Conservation (phyloP, 1,284 basidiomycete species). For the Termitomyces sp. region DNA sequence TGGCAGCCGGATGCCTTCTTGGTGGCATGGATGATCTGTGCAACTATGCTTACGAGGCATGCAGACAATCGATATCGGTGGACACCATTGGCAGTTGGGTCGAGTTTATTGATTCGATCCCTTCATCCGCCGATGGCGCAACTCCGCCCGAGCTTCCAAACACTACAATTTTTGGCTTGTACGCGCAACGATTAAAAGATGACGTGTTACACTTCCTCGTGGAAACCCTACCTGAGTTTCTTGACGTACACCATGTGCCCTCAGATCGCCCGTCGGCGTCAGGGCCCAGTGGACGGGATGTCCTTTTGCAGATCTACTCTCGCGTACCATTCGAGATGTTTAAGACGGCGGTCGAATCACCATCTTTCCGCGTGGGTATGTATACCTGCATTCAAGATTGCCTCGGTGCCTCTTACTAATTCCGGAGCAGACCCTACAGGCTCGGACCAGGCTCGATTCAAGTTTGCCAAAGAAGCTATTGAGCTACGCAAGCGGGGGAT, state of each 20-base stretch:
- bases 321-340: slow-evolving; percentile 77
- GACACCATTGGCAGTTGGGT: slow-evolving; percentile 74
- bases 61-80: slow-evolving; percentile 67
- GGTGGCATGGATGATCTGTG: slow-evolving; percentile 83
- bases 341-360: slow-evolving; percentile 72
- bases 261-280: slow-evolving; percentile 33
- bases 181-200: slow-evolving; percentile 62
- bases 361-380: slow-evolving; percentile 72
- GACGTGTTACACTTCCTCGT: slow-evolving; percentile 76
- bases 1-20: slow-evolving; percentile 77
- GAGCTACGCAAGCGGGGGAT: slow-evolving; percentile 70
- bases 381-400: slow-evolving; percentile 14
- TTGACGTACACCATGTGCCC: slow-evolving; percentile 44
- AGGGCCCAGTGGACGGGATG: slow-evolving; percentile 50
- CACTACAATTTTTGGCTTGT: slow-evolving; percentile 65
- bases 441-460: slow-evolving; percentile 80
- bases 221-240: slow-evolving; percentile 60
- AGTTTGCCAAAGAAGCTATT: slow-evolving; percentile 85
- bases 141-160: slow-evolving; percentile 47
- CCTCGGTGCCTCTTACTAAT: slow-evolving; percentile 13
- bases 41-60: slow-evolving; percentile 72
- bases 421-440: slow-evolving; percentile 38
- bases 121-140: slow-evolving; percentile 47
- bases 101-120: slow-evolving; percentile 64
- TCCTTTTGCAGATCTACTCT: slow-evolving; percentile 67